Evolutionary conservation across 2,329 filamentous ascomycete species (phyloP), one percentile per base, ranked within the genome.

Genomic region (Ophiostoma tasmaniense): DNA sequence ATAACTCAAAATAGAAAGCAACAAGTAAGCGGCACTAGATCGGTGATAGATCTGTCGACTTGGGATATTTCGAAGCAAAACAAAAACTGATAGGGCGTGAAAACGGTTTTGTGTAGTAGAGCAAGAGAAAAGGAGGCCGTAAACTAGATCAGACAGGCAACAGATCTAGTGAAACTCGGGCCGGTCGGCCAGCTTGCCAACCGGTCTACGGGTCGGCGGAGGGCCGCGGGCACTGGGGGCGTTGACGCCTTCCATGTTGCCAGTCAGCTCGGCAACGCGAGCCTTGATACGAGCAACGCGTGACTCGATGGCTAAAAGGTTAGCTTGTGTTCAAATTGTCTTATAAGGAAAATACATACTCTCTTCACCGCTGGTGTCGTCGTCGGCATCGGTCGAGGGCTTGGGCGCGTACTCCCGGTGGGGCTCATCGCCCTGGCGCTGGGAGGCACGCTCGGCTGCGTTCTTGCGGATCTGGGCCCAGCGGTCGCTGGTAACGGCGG

Each of bases 391-490:
- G 30, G 45, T 42, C 3, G 8, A 83, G 80, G 35, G 81, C 82
- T 74, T 85, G 85, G 74, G 81, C 85, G 73, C 86, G 82, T 61
- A 81, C 85, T 62, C 83, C 83, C 52, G 83, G 83, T 14, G 81
- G 81, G 72, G 88, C 74, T 91, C 88, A 73, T 92, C 90, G 68
- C 85, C 87, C 61, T 86, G 82, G 71, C 87, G 84, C 68, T 83
- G 84, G 7, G 86, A 82, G 45, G 90, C 91, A 70, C 93, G 86
- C 71, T 95, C 90, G 3, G 93, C 93, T 13, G 95, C 95, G 75
- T 97, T 97, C 83, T 93, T 94, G 73, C 93, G 88, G 73, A 98
- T 97, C 79, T 96, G 92, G 0, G 94, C 94, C 95, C 95, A 99
- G 68, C 94, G 89, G 76, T 97, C 93, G 72, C 90, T 84, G 39